A percentile compares a stretch with the other conserved stretches of the same genome.
Evolutionary conservation across 1,139 yeast species (phyloP).

Genomic region (Taphrina sp.): DNA sequence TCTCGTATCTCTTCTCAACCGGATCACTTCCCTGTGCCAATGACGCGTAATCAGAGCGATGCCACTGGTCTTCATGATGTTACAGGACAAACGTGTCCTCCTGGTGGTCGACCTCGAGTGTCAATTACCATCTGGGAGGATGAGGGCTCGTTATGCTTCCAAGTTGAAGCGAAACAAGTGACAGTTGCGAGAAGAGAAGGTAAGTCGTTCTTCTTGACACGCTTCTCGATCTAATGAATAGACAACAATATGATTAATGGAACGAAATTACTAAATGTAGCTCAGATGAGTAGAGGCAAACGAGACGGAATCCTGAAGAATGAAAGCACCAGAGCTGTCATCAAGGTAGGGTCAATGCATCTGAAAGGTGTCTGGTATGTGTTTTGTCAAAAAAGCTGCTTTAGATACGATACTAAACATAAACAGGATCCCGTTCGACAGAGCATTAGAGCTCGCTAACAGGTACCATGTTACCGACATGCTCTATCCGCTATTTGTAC

Average conservation of each 20-base stretch:
- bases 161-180: slow-evolving; percentile 89
- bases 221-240: neutral
- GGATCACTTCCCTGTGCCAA: slow-evolving; percentile 4
- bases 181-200: slow-evolving; percentile 83
- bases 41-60: too few relatives aligned
- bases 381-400: too few relatives aligned
- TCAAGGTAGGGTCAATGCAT: slow-evolving; percentile 95
- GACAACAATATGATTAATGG: slow-evolving; percentile 94
- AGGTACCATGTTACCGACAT: slow-evolving; percentile 82
- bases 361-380: slow-evolving; percentile 87
- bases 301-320: slow-evolving; percentile 90
- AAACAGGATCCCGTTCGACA: slow-evolving; percentile 71
- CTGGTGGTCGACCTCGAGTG: slow-evolving; percentile 73
- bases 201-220: neutral
- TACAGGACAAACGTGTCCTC: slow-evolving; percentile 60
- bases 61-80: slow-evolving; percentile 45
- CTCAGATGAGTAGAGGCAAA: slow-evolving; percentile 93
- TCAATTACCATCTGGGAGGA: slow-evolving; percentile 98
- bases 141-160: slow-evolving; percentile 89
- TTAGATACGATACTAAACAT: neutral
- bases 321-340: slow-evolving; percentile 86
- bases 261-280: slow-evolving; percentile 84
- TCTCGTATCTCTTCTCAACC: slow-evolving; percentile 2
- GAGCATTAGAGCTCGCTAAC: slow-evolving; percentile 89
- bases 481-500: slow-evolving; percentile 82